Percentiles rank a stretch among this genome's conserved stretches.
Conservation (phyloP, 2,329 filamentous ascomycete species). For the Pseudogymnoascus sp. region DNA sequence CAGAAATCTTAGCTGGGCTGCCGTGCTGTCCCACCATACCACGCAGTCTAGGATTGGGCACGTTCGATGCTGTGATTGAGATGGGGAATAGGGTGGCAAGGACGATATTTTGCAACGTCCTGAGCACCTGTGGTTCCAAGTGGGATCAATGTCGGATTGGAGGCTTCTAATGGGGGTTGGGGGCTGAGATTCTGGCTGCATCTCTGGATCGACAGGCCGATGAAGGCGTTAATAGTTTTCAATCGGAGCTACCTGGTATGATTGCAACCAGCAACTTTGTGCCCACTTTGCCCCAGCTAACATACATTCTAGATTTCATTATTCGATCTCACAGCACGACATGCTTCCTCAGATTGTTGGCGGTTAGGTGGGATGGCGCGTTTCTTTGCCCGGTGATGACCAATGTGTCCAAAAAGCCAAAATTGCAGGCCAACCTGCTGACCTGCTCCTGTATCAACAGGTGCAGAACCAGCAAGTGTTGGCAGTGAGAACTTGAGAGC, state of each 20-base stretch:
- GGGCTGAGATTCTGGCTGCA: neutral
- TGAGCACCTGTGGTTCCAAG: conserved; percentile 20
- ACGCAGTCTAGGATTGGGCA: neutral
- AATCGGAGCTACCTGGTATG: conserved; percentile 30
- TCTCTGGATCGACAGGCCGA: conserved; percentile 5
- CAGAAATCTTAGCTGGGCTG: conserved; percentile 31
- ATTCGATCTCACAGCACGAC: neutral
- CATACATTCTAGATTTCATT: neutral
- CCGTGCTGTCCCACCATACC: neutral
- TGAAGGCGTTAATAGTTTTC: conserved; percentile 27
- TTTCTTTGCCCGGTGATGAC: conserved; percentile 30
- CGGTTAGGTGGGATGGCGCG: conserved; percentile 12
- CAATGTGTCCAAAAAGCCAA: conserved; percentile 32
- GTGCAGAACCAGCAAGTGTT: conserved; percentile 25
- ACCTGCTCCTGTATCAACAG: conserved; percentile 14
- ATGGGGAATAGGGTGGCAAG: conserved; percentile 15
- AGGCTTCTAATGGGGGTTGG: conserved; percentile 18
- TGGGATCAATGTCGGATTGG: conserved; percentile 11
- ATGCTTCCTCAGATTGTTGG: neutral
- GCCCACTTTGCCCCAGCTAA: neutral
- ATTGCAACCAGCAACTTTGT: conserved; percentile 2
- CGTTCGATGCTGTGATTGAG: neutral
- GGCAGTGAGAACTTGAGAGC: conserved; percentile 33
- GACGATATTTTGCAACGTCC: conserved; percentile 27
- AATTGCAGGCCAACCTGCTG: conserved; percentile 31